These are phyloP conservation scores for Pontederia crassipes DNA, from an alignment of 176 grass and related monocot species.

Conservation along the genomic window DNA sequence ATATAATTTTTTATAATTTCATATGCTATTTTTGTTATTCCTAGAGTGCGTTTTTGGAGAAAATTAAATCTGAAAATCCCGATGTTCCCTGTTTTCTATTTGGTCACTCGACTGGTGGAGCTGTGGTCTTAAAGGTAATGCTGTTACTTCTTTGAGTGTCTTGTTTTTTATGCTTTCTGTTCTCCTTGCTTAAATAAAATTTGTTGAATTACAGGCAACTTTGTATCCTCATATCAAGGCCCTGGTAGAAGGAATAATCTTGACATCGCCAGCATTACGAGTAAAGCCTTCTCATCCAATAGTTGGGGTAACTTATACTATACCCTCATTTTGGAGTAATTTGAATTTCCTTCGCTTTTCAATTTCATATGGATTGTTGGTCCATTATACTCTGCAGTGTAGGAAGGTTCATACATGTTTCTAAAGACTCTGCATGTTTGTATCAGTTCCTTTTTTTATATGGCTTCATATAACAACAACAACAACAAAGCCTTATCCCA, in stretches of 20 bases:
- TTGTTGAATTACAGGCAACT: slow-evolving; percentile 46
- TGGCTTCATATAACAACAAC: no score
- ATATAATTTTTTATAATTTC: neutral
- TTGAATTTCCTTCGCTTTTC: neutral
- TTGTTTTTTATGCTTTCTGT: slow-evolving; percentile 1
- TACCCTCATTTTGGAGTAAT: neutral
- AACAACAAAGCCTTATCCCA: no score
- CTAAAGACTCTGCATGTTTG: no score
- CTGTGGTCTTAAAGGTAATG: slow-evolving; percentile 83
- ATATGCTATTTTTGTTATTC: neutral
- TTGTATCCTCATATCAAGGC: slow-evolving; percentile 54
- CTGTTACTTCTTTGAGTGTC: neutral
- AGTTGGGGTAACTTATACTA: slow-evolving; percentile 61
- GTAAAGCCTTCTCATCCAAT: slow-evolving; percentile 91
- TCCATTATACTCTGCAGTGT: neutral
- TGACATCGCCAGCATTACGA: slow-evolving; percentile 86
- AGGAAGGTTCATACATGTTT: no score
- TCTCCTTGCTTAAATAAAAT: slow-evolving; percentile 12
- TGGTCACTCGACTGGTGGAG: slow-evolving; percentile 88
- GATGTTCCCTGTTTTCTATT: slow-evolving; percentile 85
- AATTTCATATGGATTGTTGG: neutral
- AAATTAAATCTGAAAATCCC: slow-evolving; percentile 59
- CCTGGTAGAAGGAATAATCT: slow-evolving; percentile 74
- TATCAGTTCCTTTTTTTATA: no score
- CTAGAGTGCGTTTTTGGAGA: slow-evolving; percentile 63